Evolutionary conservation across 2,329 filamentous ascomycete species (phyloP).

Genomic region (Sordariomycetes sp.): DNA sequence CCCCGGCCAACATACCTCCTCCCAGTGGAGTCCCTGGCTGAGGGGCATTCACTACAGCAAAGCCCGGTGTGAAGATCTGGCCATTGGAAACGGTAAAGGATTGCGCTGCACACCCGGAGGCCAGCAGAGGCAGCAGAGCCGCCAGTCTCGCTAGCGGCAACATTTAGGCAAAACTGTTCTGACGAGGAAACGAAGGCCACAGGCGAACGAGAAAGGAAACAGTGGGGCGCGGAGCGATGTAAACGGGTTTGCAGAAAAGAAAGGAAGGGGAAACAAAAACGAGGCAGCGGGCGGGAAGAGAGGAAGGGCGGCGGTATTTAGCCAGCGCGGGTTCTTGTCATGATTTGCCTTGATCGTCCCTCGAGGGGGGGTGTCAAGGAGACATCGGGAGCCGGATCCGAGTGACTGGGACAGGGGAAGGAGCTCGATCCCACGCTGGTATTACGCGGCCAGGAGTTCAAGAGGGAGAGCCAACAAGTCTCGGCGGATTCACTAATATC

Average conservation of each 20-base stretch:
- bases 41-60: slow-evolving; percentile 55
- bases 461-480: background rate
- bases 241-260: background rate
- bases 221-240: background rate
- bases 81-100: slow-evolving; percentile 51
- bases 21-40: slow-evolving; percentile 55
- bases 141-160: slow-evolving; percentile 2
- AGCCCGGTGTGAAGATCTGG: slow-evolving; percentile 59
- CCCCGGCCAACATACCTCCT: slow-evolving; percentile 36
- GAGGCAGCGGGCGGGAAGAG: background rate
- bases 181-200: background rate
- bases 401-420: background rate
- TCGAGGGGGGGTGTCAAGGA: background rate
- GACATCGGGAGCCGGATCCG: slow-evolving; percentile 3
- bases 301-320: slow-evolving; percentile 2
- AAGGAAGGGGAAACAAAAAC: background rate
- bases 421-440: background rate
- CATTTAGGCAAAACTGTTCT: slow-evolving; percentile 3
- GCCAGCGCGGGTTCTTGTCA: background rate
- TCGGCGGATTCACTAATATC: background rate
- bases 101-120: slow-evolving; percentile 17
- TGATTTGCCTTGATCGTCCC: slow-evolving; percentile 3
- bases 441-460: background rate
- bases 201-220: background rate
- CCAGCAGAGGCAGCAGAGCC: slow-evolving; percentile 16